Evolutionary conservation across 768 basidiomycete species (phyloP).

Genomic region (Mycena vitilis): DNA sequence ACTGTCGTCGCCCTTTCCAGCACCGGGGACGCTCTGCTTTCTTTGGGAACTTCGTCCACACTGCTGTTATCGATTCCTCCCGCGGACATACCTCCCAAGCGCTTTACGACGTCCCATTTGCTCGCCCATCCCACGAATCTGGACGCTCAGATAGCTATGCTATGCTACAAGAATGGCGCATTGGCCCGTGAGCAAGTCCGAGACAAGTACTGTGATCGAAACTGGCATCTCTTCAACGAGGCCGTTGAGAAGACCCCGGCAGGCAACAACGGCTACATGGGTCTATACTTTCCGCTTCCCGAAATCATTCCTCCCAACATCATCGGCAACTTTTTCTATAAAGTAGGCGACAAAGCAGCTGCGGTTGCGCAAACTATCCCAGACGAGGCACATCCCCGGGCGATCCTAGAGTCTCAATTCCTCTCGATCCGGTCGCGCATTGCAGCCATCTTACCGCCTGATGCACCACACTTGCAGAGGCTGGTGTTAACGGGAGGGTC

Average conservation of each 20-base stretch:
- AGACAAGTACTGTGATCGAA: constrained; percentile 66
- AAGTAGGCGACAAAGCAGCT: constrained; percentile 42
- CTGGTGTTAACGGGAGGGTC: constrained; percentile 86
- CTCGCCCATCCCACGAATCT: constrained; percentile 74
- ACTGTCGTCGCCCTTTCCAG: constrained; percentile 80
- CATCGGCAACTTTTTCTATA: constrained; percentile 73
- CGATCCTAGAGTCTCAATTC: constrained; percentile 88
- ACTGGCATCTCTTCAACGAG: constrained; percentile 80
- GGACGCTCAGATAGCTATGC: constrained; percentile 84
- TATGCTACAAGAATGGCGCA: constrained; percentile 92
- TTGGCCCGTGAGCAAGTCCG: constrained; percentile 84
- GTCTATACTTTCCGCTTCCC: constrained; percentile 85
- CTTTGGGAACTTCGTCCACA: constrained; percentile 90
- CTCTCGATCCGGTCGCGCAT: constrained; percentile 83
- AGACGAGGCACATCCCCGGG: constrained; percentile 68
- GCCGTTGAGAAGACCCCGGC: constrained; percentile 64
- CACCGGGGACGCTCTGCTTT: constrained; percentile 86
- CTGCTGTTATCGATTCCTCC: constrained; percentile 83
- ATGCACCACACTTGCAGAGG: constrained; percentile 66
- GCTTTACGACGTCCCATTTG: constrained; percentile 81
- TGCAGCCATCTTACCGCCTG: constrained; percentile 70
- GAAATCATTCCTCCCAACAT: constrained; percentile 91
- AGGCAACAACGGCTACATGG: constrained; percentile 71
- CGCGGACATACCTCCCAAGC: constrained; percentile 68
- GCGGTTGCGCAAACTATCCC: constrained; percentile 55